Conservation (phyloP, 2,329 filamentous ascomycete species). For the Sarocladium brachiariae region DNA sequence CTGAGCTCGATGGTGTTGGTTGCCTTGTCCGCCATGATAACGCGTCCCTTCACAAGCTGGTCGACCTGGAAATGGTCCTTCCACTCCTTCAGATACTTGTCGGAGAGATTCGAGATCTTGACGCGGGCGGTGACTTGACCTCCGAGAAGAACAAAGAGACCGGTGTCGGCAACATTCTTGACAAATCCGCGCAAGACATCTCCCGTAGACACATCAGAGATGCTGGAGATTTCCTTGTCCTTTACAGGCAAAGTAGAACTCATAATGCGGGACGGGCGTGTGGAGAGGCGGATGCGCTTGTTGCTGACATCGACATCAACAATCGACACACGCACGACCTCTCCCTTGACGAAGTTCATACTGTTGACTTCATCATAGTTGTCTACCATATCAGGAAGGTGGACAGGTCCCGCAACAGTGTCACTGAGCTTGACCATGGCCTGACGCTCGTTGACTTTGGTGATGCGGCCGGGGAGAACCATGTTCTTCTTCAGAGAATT, state of each 20-base stretch:
- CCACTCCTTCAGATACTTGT: constrained; percentile 92
- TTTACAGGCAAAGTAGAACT: constrained; percentile 76
- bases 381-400: constrained; percentile 77
- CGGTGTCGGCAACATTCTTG: constrained; percentile 82
- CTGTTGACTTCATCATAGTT: constrained; percentile 78
- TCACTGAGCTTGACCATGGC: constrained; percentile 83
- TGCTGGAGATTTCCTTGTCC: constrained; percentile 69
- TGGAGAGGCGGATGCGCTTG: constrained; percentile 76
- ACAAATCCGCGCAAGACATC: constrained; percentile 86
- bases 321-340: constrained; percentile 81
- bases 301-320: constrained; percentile 73
- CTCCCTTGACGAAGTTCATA: constrained; percentile 70
- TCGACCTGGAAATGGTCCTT: constrained; percentile 81
- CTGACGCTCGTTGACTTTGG: constrained; percentile 76
- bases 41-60: constrained; percentile 82
- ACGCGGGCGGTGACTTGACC: constrained; percentile 77
- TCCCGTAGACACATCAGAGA: constrained; percentile 66
- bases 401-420: constrained; percentile 68
- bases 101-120: constrained; percentile 81
- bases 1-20: constrained; percentile 75
- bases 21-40: constrained; percentile 63
- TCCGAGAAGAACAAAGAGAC: constrained; percentile 78
- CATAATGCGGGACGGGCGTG: constrained; percentile 79
- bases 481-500: constrained; percentile 69
- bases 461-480: constrained; percentile 76